Evolutionary conservation across 73 alveolate species (phyloP), one percentile per base, ranked within the genome.

Genomic region (Paramecium sexaurelia): DNA sequence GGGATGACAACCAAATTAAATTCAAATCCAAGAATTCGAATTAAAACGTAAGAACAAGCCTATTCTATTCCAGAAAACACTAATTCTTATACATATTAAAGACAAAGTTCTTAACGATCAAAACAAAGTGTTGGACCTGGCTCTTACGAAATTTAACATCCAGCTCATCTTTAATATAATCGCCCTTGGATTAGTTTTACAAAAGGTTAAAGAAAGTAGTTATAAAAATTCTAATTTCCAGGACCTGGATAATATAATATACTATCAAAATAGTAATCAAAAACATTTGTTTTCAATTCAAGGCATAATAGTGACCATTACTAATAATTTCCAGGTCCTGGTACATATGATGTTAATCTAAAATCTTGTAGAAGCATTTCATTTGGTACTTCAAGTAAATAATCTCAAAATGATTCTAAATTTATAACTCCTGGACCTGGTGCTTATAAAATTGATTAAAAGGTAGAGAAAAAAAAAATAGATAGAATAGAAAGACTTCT

Each of bases 381-480:
- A 5, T 61, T 61, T 61, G 83, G 83, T 3, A 61, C 83, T 11
- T 3, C 83, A 1, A 61, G 83, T 26, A 61, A 61, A 10, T 32
- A 26, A 61, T 32, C 39, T 13, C 3, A 29, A 29, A 29, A 26
- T 26, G 17, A 29, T 26, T 26, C 83, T 15, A 61, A 61, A 13
- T 51, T 51, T 51, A 51, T 51, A 17, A 61, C 83, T 11, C 83
- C 83, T 22, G 83, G 83, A 4, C 83, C 83, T 61, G 83, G 83
- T 1, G 83, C 83, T 5, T 61, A 61, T 61, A 61, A 61, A 32
- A 61, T 61, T 10, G 83, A 61, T 61, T 11, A 29, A 6, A 61
- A 61, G 26, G 83, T 61, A 61, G 83, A 61, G 9, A 61, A 45
- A 61, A 61, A 61, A 61, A 61, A 61, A 61, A 32, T 61, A 32